Percentiles rank a stretch among this genome's conserved stretches.
phyloP scores from a whole-genome alignment of 164 flowering plant genomes.

The Vitis rupestris region DNA sequence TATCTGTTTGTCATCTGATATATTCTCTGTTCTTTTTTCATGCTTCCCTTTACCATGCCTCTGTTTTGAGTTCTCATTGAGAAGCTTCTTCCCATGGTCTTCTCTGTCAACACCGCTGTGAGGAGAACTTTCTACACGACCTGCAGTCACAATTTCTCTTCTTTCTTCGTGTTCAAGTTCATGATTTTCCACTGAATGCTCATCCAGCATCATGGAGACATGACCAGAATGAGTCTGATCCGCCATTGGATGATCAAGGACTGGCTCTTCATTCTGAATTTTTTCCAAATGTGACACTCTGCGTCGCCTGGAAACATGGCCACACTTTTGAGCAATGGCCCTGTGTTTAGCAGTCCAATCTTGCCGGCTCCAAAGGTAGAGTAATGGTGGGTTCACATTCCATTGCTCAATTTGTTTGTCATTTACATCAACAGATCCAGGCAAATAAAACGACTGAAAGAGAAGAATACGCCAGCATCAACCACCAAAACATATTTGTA shows the following conservation, averaged over 20 bases:
- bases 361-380: slow-evolving; percentile 82
- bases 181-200: slow-evolving; percentile 12
- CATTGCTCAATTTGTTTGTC: slow-evolving; percentile 76
- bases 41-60: slow-evolving; percentile 15
- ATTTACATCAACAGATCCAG: slow-evolving; percentile 70
- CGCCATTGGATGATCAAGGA: slow-evolving; percentile 2
- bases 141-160: slow-evolving; percentile 1
- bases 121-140: slow-evolving; percentile 14
- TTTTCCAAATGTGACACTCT: not conserved
- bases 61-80: slow-evolving; percentile 11
- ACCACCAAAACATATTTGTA: slow-evolving; percentile 6
- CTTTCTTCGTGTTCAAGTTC: slow-evolving; percentile 4
- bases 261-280: not conserved
- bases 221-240: not conserved
- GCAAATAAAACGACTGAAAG: slow-evolving; percentile 80
- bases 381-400: slow-evolving; percentile 63
- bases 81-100: slow-evolving; percentile 11
- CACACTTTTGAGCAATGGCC: slow-evolving; percentile 54
- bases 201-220: slow-evolving; percentile 1
- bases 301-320: slow-evolving; percentile 30
- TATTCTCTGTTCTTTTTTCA: slow-evolving; percentile 7
- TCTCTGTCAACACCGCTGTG: slow-evolving; percentile 7
- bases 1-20: slow-evolving; percentile 8
- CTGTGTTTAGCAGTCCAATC: slow-evolving; percentile 65
- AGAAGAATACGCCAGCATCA: not conserved